Conservation (phyloP, 306 rosid species). For the Castanospermum australe region DNA sequence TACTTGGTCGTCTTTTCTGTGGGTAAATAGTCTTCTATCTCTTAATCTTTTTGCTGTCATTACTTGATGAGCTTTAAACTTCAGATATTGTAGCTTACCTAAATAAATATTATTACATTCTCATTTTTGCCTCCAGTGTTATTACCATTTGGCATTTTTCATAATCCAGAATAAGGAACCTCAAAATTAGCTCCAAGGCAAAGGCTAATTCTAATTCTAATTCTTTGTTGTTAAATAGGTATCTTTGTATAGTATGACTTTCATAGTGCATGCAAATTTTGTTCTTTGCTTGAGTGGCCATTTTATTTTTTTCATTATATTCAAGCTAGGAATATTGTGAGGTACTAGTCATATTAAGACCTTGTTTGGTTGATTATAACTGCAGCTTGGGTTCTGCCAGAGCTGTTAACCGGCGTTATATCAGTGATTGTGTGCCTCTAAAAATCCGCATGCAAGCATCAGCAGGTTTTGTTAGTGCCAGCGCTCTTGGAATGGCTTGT, state of each 20-base stretch:
- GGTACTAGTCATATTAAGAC: not conserved
- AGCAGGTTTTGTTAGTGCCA: slow-evolving; percentile 97
- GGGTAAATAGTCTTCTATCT: slow-evolving; percentile 70
- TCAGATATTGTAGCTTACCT: slow-evolving; percentile 1
- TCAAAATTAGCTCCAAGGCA: not conserved
- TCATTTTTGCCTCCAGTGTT: not conserved
- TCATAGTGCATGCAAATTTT: slow-evolving; percentile 2
- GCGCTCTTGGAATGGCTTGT: slow-evolving; percentile 99
- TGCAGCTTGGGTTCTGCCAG: slow-evolving; percentile 97
- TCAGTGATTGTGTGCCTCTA: slow-evolving; percentile 93
- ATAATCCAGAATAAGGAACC: not conserved
- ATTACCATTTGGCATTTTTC: not conserved
- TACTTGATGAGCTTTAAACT: slow-evolving; percentile 21
- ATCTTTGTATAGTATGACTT: not conserved
- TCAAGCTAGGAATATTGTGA: slow-evolving; percentile 8
- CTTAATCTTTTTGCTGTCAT: slow-evolving; percentile 8
- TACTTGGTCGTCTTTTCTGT: slow-evolving; percentile 91
- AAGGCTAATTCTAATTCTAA: not conserved
- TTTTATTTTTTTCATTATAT: not conserved
- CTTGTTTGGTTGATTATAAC: slow-evolving; percentile 21
- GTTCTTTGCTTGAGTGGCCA: not conserved
- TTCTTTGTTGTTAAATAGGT: not conserved
- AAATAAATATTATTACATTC: slow-evolving; percentile 1
- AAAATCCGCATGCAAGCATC: slow-evolving; percentile 95
- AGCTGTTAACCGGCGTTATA: slow-evolving; percentile 97